Evolutionary conservation across 2,329 filamentous ascomycete genomes (phyloP), one percentile per base, ranked within the genome.

Genomic region (Pseudopithomyces chartarum): DNA sequence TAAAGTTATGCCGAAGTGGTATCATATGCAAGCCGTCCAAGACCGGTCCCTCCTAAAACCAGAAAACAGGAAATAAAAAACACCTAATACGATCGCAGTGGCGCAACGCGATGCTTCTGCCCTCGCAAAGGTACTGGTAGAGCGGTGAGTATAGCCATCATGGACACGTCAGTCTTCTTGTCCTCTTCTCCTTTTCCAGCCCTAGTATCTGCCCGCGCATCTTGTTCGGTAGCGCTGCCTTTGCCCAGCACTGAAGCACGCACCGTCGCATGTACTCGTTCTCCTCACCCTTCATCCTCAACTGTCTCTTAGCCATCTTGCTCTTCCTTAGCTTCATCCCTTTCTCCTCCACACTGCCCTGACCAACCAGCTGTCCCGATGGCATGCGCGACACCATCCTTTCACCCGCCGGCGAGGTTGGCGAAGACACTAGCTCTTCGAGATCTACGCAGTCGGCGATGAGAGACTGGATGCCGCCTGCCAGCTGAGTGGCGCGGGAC

Each of bases 231-330:
- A 74, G 56, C 6, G 58, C 61, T 0, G 69, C 72, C 44, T 67
- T 68, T 13, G 75, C 76, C 76, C 78, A 80, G 58, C 76, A 79
- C 57, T 78, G 77, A 66, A 75, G 62, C 22, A 78, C 76, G 48
- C 79, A 71, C 20, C 76, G 66, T 34, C 76, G 66, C 62, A 81
- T 73, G 60, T 79, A 71, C 52, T 76, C 71, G 22, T 77, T 68
- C 63, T 81, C 78, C 55, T 81, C 80, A 1, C 69, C 61, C 55
- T 79, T 67, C 58, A 82, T 67, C 43, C 73, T 68, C 59, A 77
- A 64, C 64, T 81, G 80, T n/a, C 78, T 68, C 59, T 76, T 77
- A 1, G 80, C 80, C 55, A 82, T 68, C 57, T 77, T 78, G 60
- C 76, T 77, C 57, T 77, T 73, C 17, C 63, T 44, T 4, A 76